phyloP scores from a whole-genome alignment of 257 asterid genomes.

The Cruciata laevipes region DNA sequence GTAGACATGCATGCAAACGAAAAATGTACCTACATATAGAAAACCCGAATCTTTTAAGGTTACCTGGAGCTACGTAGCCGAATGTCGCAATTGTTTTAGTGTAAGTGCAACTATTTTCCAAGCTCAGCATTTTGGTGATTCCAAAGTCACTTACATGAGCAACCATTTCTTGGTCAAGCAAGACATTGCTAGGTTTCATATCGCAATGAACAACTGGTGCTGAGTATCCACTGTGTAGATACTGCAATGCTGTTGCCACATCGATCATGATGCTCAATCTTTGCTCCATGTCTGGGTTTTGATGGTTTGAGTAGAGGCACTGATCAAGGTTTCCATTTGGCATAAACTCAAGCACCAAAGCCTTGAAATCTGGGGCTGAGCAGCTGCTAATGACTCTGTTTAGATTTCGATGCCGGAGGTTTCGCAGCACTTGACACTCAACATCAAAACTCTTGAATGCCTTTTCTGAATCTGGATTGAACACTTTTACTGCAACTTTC shows the following conservation, averaged over 20 bases:
- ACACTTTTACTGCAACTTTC: slow-evolving; percentile 24
- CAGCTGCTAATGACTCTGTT: slow-evolving; percentile 22
- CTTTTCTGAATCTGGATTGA: slow-evolving; percentile 14
- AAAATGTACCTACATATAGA: no score
- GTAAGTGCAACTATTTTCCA: slow-evolving; percentile 6
- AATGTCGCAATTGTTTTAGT: slow-evolving; percentile 25
- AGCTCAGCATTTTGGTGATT: slow-evolving; percentile 16
- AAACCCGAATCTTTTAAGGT: neutral
- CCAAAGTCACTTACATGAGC: slow-evolving; percentile 33
- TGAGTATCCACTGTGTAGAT: slow-evolving; percentile 25
- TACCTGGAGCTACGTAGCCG: slow-evolving; percentile 30
- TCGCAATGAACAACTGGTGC: slow-evolving; percentile 26
- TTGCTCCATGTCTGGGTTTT: slow-evolving; percentile 15
- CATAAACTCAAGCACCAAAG: slow-evolving; percentile 19
- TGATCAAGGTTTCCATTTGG: slow-evolving; percentile 32
- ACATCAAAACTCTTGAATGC: slow-evolving; percentile 18
- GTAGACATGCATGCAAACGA: no score
- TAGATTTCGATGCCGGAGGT: slow-evolving; percentile 27
- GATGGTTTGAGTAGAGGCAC: slow-evolving; percentile 20
- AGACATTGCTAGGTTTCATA: slow-evolving; percentile 24
- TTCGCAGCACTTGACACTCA: slow-evolving; percentile 21
- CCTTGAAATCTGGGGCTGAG: slow-evolving; percentile 23
- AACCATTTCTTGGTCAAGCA: slow-evolving; percentile 26
- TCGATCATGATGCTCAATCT: slow-evolving; percentile 25
- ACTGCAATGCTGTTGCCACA: slow-evolving; percentile 24